These are phyloP conservation scores for Chionographis japonica DNA, from an alignment of 106 monocot species.

Conservation along the genomic window DNA sequence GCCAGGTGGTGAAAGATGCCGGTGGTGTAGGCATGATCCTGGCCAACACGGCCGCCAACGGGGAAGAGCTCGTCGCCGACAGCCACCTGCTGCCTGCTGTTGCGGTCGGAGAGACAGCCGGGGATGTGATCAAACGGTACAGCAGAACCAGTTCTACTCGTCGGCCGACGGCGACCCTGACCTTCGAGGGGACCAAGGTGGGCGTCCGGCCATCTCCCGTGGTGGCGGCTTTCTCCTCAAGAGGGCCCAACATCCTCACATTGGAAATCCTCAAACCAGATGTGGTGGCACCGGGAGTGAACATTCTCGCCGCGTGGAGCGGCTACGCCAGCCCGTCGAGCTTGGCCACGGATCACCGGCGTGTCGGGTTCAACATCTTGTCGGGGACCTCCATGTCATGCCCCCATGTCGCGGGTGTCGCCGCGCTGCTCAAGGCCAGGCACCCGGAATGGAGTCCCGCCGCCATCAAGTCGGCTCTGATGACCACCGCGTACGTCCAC, in stretches of 20 bases:
- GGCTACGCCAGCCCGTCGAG: constrained; percentile 67
- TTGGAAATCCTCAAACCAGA: constrained; percentile 87
- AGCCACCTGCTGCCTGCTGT: constrained; percentile 78
- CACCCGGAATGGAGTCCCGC: constrained; percentile 88
- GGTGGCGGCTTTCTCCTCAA: constrained; percentile 83
- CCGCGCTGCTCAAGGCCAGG: constrained; percentile 66
- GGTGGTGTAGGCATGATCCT: constrained; percentile 86
- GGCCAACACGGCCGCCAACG: constrained; percentile 65
- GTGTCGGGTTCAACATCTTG: constrained; percentile 75
- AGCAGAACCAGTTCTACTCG: background rate
- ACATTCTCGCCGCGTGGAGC: constrained; percentile 92
- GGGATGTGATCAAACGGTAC: constrained; percentile 58
- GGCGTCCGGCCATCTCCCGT: constrained; percentile 84
- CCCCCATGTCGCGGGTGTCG: constrained; percentile 85
- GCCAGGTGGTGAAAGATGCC: constrained; percentile 77
- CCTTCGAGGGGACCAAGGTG: constrained; percentile 67
- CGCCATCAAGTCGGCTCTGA: constrained; percentile 82
- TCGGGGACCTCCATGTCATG: constrained; percentile 97
- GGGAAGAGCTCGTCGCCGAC: constrained; percentile 82
- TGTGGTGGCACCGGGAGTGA: constrained; percentile 83
- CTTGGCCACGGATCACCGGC: constrained; percentile 46
- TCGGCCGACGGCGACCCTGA: constrained; percentile 44
- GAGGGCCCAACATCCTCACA: constrained; percentile 76
- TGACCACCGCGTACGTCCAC: constrained; percentile 91
- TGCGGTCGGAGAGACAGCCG: constrained; percentile 47